These are phyloP conservation scores for Xylaria sp. DNA, from an alignment of 2,329 filamentous ascomycete genomes.

Conservation along the genomic window DNA sequence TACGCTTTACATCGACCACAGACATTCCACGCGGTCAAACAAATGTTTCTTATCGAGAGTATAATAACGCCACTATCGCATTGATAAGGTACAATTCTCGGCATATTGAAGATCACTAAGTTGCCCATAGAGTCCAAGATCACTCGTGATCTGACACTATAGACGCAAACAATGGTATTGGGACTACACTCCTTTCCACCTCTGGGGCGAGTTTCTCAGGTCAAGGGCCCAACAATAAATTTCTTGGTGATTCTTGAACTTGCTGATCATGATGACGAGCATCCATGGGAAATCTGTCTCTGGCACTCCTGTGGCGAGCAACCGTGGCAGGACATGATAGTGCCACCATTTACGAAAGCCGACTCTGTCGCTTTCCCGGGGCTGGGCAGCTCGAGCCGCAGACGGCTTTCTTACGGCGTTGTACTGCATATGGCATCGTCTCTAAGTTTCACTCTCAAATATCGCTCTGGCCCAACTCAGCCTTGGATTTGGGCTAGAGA, in stretches of 20 bases:
- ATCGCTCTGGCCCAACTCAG: constrained; percentile 56
- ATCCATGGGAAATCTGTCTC: constrained; percentile 73
- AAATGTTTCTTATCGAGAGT: too few species aligned
- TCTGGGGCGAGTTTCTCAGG: constrained; percentile 73
- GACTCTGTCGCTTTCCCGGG: constrained; percentile 59
- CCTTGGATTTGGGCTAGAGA: constrained; percentile 76
- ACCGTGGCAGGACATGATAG: constrained; percentile 59
- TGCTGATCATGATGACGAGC: constrained; percentile 56
- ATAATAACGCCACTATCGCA: too few species aligned
- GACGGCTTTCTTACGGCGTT: constrained; percentile 60
- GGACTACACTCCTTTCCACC: constrained; percentile 66
- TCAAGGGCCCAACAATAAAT: constrained; percentile 54
- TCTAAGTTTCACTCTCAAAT: constrained; percentile 74
- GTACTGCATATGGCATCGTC: constrained; percentile 54
- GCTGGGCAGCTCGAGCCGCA: constrained; percentile 40
- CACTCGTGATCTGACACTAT: background rate
- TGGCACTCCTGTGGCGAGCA: constrained; percentile 70
- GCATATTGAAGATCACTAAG: too few species aligned
- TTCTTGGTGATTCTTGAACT: constrained; percentile 76
- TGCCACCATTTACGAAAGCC: constrained; percentile 39
- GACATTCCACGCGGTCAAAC: too few species aligned
- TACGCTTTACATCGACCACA: too few species aligned
- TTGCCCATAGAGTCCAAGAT: too few species aligned
- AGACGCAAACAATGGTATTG: constrained; percentile 38
- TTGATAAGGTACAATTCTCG: too few species aligned